Evolutionary conservation across 257 asterid species (phyloP), one percentile per base, ranked within the genome.

Genomic region (Striga asiatica): DNA sequence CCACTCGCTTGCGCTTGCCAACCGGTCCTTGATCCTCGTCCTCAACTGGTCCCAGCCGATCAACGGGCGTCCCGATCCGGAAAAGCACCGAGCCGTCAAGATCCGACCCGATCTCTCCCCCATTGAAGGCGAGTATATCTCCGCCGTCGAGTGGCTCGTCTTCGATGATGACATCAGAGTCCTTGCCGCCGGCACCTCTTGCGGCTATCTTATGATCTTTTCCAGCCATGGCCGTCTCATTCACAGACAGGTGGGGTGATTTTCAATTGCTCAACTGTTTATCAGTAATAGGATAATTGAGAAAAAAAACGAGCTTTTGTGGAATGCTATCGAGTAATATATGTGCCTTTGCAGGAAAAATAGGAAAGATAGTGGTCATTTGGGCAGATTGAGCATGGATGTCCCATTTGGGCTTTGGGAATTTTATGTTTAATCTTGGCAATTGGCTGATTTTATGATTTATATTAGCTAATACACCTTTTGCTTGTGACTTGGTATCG

Each of bases 121-220:
- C 11, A 79, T 88, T 28, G 85, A 88, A 45, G 66, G 89, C 19
- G 97, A 92, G 77, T 75, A 73, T 61, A 73, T 84, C 60, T 74
- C 95, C 53, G 95, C 97, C 27, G 67, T 88, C 50, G 91, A 82
- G 68, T 88, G 91, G 95, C 83, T 92, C 14, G 88, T 83, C 10
- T 82, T 77, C 64, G 81, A 80, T 24, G 85, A 81, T 27, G 91
- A 82, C 35, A 51, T 83, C 37, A 64, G 82, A 25, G 94, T 85
- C 34, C 74, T 92, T 10, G 91, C 82, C 48, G 72, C 84, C 20
- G 99, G 97, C 18, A 84, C 99, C 61, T 92, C 99, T 21, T 68
- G 82, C 51, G 94, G 99, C 3, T 82, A 79, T 32, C 80, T 92
- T 22, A 42, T 82, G 78, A 77, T 88, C 48, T 92, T 78, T 27